A percentile compares a stretch with the other conserved stretches of the same genome.
phyloP scores from a whole-genome alignment of 2,329 filamentous ascomycete species.

The Alternaria dauci region DNA sequence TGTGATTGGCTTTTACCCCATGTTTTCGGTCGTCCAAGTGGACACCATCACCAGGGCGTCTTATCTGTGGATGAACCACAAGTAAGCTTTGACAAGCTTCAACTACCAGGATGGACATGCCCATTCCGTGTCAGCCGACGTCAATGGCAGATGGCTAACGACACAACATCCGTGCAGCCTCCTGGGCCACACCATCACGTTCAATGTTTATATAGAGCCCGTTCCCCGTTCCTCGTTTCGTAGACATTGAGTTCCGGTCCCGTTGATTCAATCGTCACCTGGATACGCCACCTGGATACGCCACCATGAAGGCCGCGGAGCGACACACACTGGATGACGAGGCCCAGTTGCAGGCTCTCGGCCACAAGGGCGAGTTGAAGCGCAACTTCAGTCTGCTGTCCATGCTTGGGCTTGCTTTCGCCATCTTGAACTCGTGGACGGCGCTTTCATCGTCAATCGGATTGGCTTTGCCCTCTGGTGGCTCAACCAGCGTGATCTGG shows the following conservation, averaged over 20 bases:
- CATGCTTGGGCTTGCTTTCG: slow-evolving; percentile 70
- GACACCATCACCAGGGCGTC: background rate
- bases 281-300: background rate
- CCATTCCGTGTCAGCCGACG: slow-evolving; percentile 13
- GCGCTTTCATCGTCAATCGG: slow-evolving; percentile 66
- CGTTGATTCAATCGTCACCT: background rate
- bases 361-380: slow-evolving; percentile 66
- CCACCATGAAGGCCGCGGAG: slow-evolving; percentile 32
- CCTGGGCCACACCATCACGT: background rate
- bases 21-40: slow-evolving; percentile 8
- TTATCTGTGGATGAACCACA: slow-evolving; percentile 19
- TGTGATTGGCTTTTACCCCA: slow-evolving; percentile 23
- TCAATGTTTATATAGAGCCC: background rate
- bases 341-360: slow-evolving; percentile 54
- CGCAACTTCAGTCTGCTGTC: slow-evolving; percentile 66
- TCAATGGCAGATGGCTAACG: slow-evolving; percentile 15
- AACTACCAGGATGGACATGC: slow-evolving; percentile 10
- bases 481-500: slow-evolving; percentile 76
- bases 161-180: background rate
- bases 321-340: slow-evolving; percentile 42
- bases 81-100: slow-evolving; percentile 30
- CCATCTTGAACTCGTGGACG: slow-evolving; percentile 71
- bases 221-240: background rate
- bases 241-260: background rate
- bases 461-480: slow-evolving; percentile 73